Evolutionary conservation across 2,329 filamentous ascomycete genomes (phyloP), one percentile per base, ranked within the genome.

Genomic region (Apiospora phragmitis): DNA sequence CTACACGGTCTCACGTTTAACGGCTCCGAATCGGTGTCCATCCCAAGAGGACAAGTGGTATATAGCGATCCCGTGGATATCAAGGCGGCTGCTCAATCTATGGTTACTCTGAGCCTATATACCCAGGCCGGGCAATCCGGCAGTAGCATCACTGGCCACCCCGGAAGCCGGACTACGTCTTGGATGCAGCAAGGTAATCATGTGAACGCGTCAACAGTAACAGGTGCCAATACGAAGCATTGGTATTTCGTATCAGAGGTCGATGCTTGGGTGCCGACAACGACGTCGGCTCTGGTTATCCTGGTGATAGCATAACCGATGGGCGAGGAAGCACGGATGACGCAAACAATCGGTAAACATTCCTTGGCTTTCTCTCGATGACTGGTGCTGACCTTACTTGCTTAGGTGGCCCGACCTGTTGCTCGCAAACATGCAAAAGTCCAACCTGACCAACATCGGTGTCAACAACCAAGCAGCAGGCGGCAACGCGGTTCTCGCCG

Each of bases 251-350:
- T 91, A 67, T 88, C 84, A 65, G 86, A 85, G 0, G 81, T 92
- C 16, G 90, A 92, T 77, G 89, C 85, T 2, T 87, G 84, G 82
- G 82, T 83, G 0, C 84, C 87, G 0, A 78, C 73, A 3, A 71
- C 83, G 35, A 76, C 82, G 12, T 77, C 84, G 70, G 82, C 85
- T 4, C 80, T 91, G 49, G 80, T 86, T 16, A 84, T 92, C 62
- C 81, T 94, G 59, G 89, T 1, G 87, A 94, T 74, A 91, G 88
- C 74, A 91, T 92, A 75, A 92, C 90, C 0, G 91, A 92, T 74
- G 91, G 91, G 1, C 84, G 89, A 32, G 89, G 89, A n/a, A 90
- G 88, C 75, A 85, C 84, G 18, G 87, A 87, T 21, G 85, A 92
- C 75, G 80, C 79, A 24, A 92, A 92, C 77, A 87, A 91, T 74